These are phyloP conservation scores for Xerocomellus intermedius DNA, from an alignment of 768 basidiomycete species.

Conservation along the genomic window DNA sequence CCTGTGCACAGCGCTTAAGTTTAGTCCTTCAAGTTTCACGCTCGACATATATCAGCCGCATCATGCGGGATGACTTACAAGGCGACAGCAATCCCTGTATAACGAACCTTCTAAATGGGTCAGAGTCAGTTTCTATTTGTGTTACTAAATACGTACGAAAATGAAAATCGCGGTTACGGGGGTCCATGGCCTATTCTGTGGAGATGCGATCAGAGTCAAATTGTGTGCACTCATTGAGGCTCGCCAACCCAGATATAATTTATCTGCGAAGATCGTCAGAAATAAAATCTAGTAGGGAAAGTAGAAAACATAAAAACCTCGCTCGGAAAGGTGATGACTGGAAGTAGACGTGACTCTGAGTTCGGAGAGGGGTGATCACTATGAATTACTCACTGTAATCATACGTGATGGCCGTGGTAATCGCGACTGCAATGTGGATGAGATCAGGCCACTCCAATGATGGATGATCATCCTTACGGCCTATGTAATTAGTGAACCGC, in stretches of 20 bases:
- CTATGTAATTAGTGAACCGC: slow-evolving; percentile 7
- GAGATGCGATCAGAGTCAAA: not conserved
- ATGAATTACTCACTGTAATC: slow-evolving; percentile 17
- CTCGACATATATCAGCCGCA: not conserved
- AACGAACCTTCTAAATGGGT: slow-evolving; percentile 16
- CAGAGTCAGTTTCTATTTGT: not conserved
- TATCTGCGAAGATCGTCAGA: slow-evolving; percentile 11
- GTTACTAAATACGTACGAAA: slow-evolving; percentile 11
- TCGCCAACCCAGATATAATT: slow-evolving; percentile 19
- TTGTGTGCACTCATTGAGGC: not conserved
- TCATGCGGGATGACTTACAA: slow-evolving; percentile 8
- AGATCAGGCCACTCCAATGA: not conserved
- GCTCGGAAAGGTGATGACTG: slow-evolving; percentile 16
- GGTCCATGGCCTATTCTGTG: slow-evolving; percentile 18
- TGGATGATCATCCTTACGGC: slow-evolving; percentile 1
- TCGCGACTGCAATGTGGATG: slow-evolving; percentile 10
- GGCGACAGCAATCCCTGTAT: slow-evolving; percentile 5
- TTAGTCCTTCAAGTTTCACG: slow-evolving; percentile 3
- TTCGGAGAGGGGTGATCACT: not conserved
- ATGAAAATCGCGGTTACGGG: slow-evolving; percentile 12
- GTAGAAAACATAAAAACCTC: slow-evolving; percentile 10
- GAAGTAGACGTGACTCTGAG: not conserved
- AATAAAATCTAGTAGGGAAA: not conserved
- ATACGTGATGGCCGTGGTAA: slow-evolving; percentile 12
- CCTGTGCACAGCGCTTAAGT: not conserved